Base-by-base conservation (phyloP, 805 yeast species). In the Starmerella riodocensis region DNA sequence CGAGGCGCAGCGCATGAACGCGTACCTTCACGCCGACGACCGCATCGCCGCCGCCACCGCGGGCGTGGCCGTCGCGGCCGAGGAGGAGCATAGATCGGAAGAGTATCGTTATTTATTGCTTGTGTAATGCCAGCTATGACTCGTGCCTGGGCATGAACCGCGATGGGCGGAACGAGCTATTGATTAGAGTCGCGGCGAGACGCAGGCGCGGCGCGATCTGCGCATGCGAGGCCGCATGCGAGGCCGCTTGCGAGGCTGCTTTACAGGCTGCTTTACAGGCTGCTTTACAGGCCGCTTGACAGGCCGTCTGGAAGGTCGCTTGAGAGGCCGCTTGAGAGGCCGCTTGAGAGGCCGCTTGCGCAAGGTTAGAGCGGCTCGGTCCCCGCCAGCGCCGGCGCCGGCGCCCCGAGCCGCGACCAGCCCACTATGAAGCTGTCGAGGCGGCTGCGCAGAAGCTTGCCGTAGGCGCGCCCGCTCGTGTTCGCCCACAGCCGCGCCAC, bases 21-120 rank as follows among this genome's bases (percentile, higher is more conserved):
- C 33, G n/a, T 5, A n/a, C 35, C 30, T 6, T 28, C 26, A 20
- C 50, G 59, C 56, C 17, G 63, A 32, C 54, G 66, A 7, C 60
- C 70, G 33, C 46, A 43, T 3, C 23, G 40, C 31, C 26, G 34
- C n/a, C 37, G 49, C 21, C 40, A 45, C 16, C 39, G 36, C 9
- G 37, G 42, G 17, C 37, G 42, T 3, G 48, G 46, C 34, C 45
- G 48, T 22, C 42, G 49, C 29, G 40, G 41, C 34, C 36, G 49
- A 3, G 37, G 47, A 7, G 41, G 14, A 8, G 29, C 29, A 27
- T 27, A 27, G 29, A 27, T 27, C 6, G 8, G 12, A 24, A 9
- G 26, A 9, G 8, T 24, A 8, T 12, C 8, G 12, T 8, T 9
- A 8, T 24, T 24, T 9, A 24, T 9, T 24, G 12, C 12, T 24